phyloP scores from a whole-genome alignment of 2,329 filamentous ascomycete species.

The Cercospora sp. region DNA sequence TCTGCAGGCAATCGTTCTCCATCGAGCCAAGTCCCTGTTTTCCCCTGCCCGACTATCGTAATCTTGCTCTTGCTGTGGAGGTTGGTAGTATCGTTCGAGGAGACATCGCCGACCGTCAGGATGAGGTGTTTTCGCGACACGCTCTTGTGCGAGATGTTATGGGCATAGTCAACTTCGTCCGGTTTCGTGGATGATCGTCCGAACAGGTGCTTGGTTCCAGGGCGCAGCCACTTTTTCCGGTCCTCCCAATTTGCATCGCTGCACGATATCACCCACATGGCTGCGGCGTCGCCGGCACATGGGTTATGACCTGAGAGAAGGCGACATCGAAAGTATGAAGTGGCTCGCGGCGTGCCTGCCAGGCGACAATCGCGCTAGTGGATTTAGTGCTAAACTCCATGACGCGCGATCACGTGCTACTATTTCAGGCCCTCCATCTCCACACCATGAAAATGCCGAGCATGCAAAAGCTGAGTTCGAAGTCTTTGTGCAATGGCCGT shows the following conservation, averaged over 20 bases:
- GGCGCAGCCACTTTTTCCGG: conserved; percentile 38
- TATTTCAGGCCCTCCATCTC: neutral
- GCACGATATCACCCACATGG: conserved; percentile 58
- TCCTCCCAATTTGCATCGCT: conserved; percentile 56
- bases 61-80: conserved; percentile 67
- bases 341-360: neutral
- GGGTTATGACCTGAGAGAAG: neutral
- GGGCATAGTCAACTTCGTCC: conserved; percentile 46
- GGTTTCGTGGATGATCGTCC: conserved; percentile 69
- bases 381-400: neutral
- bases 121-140: conserved; percentile 88
- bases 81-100: conserved; percentile 59
- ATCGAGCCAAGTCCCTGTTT: conserved; percentile 78
- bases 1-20: conserved; percentile 62
- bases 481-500: neutral
- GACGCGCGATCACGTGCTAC: neutral
- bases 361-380: conserved; percentile 1
- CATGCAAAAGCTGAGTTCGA: neutral
- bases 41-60: conserved; percentile 78
- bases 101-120: conserved; percentile 68
- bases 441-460: neutral
- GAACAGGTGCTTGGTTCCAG: conserved; percentile 32
- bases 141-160: conserved; percentile 73
- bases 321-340: neutral
- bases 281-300: neutral